Percentiles rank a stretch among this genome's conserved stretches.
These are phyloP conservation scores for Jackrogersella multiformis DNA, from an alignment of 495 filamentous ascomycete species.

Conservation along the genomic window DNA sequence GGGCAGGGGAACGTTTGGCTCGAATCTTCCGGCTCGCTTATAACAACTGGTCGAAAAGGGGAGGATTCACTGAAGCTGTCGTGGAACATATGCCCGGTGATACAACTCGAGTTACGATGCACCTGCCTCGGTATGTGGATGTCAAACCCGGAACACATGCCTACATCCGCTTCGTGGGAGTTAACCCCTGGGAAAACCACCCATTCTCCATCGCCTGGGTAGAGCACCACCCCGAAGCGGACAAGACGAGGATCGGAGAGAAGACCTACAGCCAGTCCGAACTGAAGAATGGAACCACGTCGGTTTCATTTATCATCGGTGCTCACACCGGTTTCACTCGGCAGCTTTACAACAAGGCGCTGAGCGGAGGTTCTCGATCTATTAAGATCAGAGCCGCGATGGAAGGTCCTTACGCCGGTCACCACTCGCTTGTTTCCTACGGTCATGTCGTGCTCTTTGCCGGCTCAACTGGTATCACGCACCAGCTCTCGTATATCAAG, in stretches of 20 bases:
- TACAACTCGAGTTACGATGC: constrained; percentile 81
- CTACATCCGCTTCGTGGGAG: constrained; percentile 81
- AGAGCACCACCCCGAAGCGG: constrained; percentile 51
- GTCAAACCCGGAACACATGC: constrained; percentile 87
- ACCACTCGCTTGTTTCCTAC: constrained; percentile 86
- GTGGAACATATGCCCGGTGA: constrained; percentile 85
- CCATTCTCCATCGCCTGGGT: constrained; percentile 95
- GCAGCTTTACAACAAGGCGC: constrained; percentile 70
- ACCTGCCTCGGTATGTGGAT: constrained; percentile 76
- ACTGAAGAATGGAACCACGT: constrained; percentile 54
- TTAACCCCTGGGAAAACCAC: constrained; percentile 86
- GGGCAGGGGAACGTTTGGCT: constrained; percentile 76
- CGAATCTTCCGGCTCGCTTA: constrained; percentile 75
- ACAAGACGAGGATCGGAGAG: constrained; percentile 35
- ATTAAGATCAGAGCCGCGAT: constrained; percentile 61
- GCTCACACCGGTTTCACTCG: constrained; percentile 89
- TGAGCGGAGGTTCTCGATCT: constrained; percentile 15
- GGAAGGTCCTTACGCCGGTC: constrained; percentile 89
- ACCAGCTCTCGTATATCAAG: constrained; percentile 88
- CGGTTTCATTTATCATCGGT: constrained; percentile 81
- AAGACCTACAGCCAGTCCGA: constrained; percentile 23
- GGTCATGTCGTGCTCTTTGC: constrained; percentile 90
- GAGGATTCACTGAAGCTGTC: constrained; percentile 71
- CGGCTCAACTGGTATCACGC: constrained; percentile 92
- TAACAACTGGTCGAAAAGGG: constrained; percentile 68